Evolutionary conservation across 2,329 filamentous ascomycete genomes (phyloP).

Genomic region (Penicillium sp.): DNA sequence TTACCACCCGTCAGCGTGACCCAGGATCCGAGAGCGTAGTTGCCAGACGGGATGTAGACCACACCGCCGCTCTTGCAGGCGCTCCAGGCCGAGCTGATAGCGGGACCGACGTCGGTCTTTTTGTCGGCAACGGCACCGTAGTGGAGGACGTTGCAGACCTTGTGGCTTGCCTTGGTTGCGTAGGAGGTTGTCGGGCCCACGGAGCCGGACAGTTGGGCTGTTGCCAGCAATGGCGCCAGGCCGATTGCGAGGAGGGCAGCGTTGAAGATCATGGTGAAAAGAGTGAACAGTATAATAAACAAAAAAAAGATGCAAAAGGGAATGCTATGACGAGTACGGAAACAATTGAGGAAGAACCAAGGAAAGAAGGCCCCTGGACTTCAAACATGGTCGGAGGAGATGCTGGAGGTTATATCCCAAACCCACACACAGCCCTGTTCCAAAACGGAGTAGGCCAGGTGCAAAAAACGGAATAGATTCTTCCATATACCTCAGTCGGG

Average conservation of each 20-base stretch:
- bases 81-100: slow-evolving; percentile 56
- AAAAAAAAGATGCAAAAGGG: slow-evolving; percentile 4
- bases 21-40: slow-evolving; percentile 59
- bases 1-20: slow-evolving; percentile 56
- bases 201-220: slow-evolving; percentile 49
- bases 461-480: neutral
- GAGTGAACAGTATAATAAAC: slow-evolving; percentile 2
- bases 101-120: slow-evolving; percentile 58
- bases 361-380: neutral
- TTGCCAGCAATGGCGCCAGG: slow-evolving; percentile 36
- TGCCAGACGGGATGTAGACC: slow-evolving; percentile 57
- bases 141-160: slow-evolving; percentile 59
- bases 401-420: slow-evolving; percentile 13
- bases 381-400: neutral
- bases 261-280: slow-evolving; percentile 19
- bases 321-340: slow-evolving; percentile 2
- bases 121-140: slow-evolving; percentile 61
- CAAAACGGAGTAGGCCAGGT: neutral
- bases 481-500: slow-evolving; percentile 6
- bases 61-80: slow-evolving; percentile 60
- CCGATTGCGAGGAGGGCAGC: slow-evolving; percentile 26
- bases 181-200: slow-evolving; percentile 55
- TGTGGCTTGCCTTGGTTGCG: slow-evolving; percentile 53
- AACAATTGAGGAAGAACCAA: neutral
- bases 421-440: neutral